Conservation (phyloP, 1,284 basidiomycete species). For the Takashimella koratensis region DNA sequence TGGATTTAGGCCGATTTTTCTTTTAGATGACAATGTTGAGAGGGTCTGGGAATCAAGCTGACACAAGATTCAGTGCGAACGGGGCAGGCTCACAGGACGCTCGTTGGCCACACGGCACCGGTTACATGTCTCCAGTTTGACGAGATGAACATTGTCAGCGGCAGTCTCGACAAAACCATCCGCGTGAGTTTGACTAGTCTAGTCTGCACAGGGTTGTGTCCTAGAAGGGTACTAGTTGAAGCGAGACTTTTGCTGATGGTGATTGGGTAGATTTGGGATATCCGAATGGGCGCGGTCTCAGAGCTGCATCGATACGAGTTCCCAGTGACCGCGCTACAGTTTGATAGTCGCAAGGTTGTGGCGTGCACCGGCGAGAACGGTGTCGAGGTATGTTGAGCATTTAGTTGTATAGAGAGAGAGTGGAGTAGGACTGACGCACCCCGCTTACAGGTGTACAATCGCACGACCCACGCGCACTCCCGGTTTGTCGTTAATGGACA, state of each 20-base stretch:
- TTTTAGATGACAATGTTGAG: slow-evolving; percentile 2
- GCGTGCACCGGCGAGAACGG: slow-evolving; percentile 92
- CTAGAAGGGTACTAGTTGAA: neutral
- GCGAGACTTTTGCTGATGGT: neutral
- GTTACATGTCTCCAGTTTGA: slow-evolving; percentile 97
- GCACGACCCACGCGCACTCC: slow-evolving; percentile 85
- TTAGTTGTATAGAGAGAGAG: no score
- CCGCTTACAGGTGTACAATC: slow-evolving; percentile 75
- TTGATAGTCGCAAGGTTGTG: slow-evolving; percentile 90
- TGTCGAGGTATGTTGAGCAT: slow-evolving; percentile 63
- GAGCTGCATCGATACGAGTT: slow-evolving; percentile 91
- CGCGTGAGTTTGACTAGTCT: slow-evolving; percentile 64
- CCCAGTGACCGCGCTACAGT: slow-evolving; percentile 87
- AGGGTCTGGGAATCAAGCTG: neutral
- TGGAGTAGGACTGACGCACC: no score
- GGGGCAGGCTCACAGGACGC: slow-evolving; percentile 90
- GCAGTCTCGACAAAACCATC: slow-evolving; percentile 90
- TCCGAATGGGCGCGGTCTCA: slow-evolving; percentile 80
- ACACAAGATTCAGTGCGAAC: slow-evolving; percentile 71
- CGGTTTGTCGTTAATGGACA: slow-evolving; percentile 86
- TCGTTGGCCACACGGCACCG: slow-evolving; percentile 89
- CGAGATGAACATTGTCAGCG: slow-evolving; percentile 86
- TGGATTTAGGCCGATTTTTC: no score
- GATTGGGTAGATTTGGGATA: slow-evolving; percentile 79
- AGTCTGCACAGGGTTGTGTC: slow-evolving; percentile 7